phyloP scores from a whole-genome alignment of 129 eudicot genomes.

The Centella asiatica region DNA sequence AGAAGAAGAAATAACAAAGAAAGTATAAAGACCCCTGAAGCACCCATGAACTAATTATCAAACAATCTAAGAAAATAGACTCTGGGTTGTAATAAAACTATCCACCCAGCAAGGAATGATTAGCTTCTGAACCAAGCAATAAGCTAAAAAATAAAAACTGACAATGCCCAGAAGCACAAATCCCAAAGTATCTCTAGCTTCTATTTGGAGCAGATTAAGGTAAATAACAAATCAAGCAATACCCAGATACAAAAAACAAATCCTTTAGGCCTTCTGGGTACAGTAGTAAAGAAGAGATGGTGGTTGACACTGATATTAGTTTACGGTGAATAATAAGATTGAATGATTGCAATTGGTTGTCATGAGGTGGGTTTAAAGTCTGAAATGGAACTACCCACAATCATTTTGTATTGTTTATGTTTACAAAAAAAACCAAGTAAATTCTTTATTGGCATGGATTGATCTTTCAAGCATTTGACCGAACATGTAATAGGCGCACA shows the following conservation, averaged over 20 bases:
- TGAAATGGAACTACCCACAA: not conserved
- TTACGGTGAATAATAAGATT: too few relatives aligned
- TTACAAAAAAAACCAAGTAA: not conserved
- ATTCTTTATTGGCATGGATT: constrained; percentile 12
- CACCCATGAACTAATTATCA: constrained; percentile 39
- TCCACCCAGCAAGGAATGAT: not conserved
- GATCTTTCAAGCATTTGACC: constrained; percentile 35
- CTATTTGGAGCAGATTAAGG: constrained; percentile 20
- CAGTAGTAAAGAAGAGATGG: not conserved
- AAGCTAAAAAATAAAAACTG: constrained; percentile 15
- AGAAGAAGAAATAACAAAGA: constrained; percentile 23
- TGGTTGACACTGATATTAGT: constrained; percentile 9
- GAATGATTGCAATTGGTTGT: constrained; percentile 19
- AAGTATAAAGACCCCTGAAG: constrained; percentile 17
- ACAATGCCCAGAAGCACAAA: constrained; percentile 29
- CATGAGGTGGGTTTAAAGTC: constrained; percentile 6
- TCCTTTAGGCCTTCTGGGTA: not conserved
- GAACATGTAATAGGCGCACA: constrained; percentile 49
- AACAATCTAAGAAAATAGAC: constrained; percentile 15
- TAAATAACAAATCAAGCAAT: constrained; percentile 17
- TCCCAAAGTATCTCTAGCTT: constrained; percentile 33
- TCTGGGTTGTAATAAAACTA: constrained; percentile 8
- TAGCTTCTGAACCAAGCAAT: constrained; percentile 16
- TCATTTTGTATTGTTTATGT: not conserved
- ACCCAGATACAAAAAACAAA: constrained; percentile 15